Percentiles rank a stretch among this genome's conserved stretches.
Conservation (phyloP, 805 yeast species). For the Cyberlindnera sargentensis region DNA sequence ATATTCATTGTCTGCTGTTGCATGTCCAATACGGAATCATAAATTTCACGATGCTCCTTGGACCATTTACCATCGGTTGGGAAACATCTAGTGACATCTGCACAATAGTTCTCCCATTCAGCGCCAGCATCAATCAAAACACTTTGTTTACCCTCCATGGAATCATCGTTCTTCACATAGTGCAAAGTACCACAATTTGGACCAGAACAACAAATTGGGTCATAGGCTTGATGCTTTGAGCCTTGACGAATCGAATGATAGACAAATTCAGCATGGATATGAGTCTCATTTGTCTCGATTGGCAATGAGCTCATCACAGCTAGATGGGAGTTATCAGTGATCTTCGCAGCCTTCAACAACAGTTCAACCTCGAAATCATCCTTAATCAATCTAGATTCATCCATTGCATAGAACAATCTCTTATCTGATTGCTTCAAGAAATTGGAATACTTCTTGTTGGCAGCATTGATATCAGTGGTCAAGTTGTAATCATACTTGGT, state of each 20-base stretch:
- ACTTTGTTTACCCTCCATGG: constrained; percentile 49
- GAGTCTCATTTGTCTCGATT: constrained; percentile 81
- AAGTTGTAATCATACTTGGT: constrained; percentile 25
- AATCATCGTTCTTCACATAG: constrained; percentile 75
- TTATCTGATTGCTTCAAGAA: constrained; percentile 36
- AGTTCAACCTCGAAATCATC: constrained; percentile 74
- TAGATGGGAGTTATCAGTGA: constrained; percentile 81
- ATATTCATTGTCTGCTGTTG: constrained; percentile 62
- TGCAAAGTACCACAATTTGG: constrained; percentile 87
- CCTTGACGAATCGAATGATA: constrained; percentile 95
- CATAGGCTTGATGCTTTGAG: constrained; percentile 81
- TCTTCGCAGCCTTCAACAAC: constrained; percentile 72
- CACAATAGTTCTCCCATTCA: constrained; percentile 89
- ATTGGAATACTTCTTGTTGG: constrained; percentile 27
- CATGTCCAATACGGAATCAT: constrained; percentile 76
- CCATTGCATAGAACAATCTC: constrained; percentile 64
- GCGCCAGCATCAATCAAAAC: constrained; percentile 95
- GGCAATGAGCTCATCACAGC: constrained; percentile 94
- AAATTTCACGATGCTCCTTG: constrained; percentile 76
- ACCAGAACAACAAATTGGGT: constrained; percentile 94
- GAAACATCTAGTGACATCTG: constrained; percentile 93
- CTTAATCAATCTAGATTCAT: constrained; percentile 80
- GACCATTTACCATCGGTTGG: constrained; percentile 90
- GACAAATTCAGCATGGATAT: constrained; percentile 90
- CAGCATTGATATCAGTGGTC: constrained; percentile 52